phyloP scores from a whole-genome alignment of 768 basidiomycete genomes.

The Podaxis sp. region DNA sequence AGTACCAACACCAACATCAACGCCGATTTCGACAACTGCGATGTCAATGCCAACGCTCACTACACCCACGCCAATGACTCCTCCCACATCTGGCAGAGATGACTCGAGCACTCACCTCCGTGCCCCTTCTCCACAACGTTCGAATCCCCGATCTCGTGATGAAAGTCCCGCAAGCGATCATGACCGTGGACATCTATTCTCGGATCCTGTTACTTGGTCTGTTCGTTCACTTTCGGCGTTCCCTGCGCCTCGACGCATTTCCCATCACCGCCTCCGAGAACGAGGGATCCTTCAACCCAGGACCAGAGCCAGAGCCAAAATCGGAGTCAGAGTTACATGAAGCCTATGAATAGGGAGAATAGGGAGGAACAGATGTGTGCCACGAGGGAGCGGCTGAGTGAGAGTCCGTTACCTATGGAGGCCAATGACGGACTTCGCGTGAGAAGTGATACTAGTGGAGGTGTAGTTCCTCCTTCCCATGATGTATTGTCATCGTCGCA shows the following conservation, averaged over 20 bases:
- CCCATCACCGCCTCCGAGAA: slow-evolving; percentile 53
- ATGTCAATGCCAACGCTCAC: not conserved
- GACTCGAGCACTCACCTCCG: not conserved
- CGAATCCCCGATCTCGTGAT: not conserved
- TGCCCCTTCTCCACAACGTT: not conserved
- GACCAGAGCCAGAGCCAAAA: slow-evolving; percentile 9
- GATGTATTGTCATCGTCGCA: not conserved
- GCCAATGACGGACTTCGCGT: not conserved
- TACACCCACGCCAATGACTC: not conserved
- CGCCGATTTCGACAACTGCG: not conserved
- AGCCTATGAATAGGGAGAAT: not conserved
- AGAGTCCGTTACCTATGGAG: slow-evolving; percentile 6
- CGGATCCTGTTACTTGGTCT: slow-evolving; percentile 47
- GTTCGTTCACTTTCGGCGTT: slow-evolving; percentile 74
- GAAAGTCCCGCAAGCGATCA: slow-evolving; percentile 8
- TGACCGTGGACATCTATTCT: slow-evolving; percentile 30
- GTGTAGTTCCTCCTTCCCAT: not conserved
- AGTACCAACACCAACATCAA: not conserved
- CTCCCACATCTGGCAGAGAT: slow-evolving; percentile 2
- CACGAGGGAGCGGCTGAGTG: slow-evolving; percentile 19
- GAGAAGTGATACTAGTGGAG: not conserved
- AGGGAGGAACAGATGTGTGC: slow-evolving; percentile 20
- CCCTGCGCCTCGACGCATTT: slow-evolving; percentile 70
- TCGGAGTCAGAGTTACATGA: not conserved
- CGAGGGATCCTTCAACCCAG: slow-evolving; percentile 12